These are phyloP conservation scores for Botrytis aclada DNA, from an alignment of 2,329 filamentous ascomycete species.

Conservation along the genomic window DNA sequence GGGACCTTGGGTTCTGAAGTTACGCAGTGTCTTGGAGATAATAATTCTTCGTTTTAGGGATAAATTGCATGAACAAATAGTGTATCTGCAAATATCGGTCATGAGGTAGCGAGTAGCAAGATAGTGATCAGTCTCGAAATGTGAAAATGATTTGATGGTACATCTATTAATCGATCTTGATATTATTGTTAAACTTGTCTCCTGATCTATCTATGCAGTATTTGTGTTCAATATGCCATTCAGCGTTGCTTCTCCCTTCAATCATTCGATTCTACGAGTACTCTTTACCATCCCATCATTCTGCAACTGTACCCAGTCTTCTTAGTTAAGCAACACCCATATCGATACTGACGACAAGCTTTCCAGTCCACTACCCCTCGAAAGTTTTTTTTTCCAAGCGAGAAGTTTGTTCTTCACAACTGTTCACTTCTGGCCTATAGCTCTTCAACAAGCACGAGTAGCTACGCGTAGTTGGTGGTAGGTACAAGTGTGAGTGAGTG, in stretches of 20 bases:
- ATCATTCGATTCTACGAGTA: background rate
- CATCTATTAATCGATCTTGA: background rate
- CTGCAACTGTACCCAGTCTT: background rate
- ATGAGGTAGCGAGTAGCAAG: conserved; percentile 4
- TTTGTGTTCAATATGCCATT: background rate
- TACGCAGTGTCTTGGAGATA: conserved; percentile 12
- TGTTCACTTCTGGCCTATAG: background rate
- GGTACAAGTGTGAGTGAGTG: background rate
- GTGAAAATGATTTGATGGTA: background rate
- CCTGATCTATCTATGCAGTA: background rate
- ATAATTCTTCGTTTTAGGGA: conserved; percentile 1
- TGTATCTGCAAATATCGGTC: conserved; percentile 10
- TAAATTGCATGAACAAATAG: background rate
- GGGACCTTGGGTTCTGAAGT: conserved; percentile 4
- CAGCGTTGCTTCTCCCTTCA: background rate
- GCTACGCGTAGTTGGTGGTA: background rate
- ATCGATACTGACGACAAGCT: background rate
- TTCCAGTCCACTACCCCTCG: background rate
- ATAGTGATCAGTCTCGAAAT: background rate
- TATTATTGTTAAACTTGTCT: background rate
- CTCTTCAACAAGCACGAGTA: background rate
- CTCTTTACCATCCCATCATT: background rate
- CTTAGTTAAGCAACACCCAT: background rate
- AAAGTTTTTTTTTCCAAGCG: background rate
- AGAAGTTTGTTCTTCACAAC: background rate